Base-by-base conservation (phyloP, 139 green algal species). In the Auxenochlorella protothecoides region DNA sequence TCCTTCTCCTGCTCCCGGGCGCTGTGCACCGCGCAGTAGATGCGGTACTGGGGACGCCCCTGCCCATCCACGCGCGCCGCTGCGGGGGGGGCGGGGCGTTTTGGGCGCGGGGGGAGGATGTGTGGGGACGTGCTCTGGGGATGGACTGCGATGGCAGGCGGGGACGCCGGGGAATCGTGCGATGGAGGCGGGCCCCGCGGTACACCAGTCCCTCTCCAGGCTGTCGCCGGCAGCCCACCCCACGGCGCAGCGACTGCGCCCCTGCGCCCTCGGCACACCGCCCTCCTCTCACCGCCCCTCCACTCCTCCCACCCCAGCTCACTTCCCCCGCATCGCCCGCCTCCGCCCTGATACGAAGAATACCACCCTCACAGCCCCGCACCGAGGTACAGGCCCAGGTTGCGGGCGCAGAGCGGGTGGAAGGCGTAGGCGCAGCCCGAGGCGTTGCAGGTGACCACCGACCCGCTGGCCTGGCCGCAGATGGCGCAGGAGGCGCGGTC, bases 321-420 rank as follows among this genome's bases (percentile, higher is more conserved):
- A 61, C 9, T 5, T 3, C 9, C 8, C 52, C 7, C 55, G 14
- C n/a, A 62, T 5, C 68, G 68, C 55, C 27, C 12, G n/a, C 56
- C n/a, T 6, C 9, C 3, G 3, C 6, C 59, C 11, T 52, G 53
- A 4, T 5, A 10, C 59, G 2, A 63, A 57, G 65, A 69, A 14
- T 2, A 63, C 7, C 57, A 7, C 55, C 61, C 51, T 12, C 27
- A 44, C 27, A 44, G n/a, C 55, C 56, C 63, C 72, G 64, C 63
- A 72, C 78, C 68, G 5, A 94, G 73, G 82, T 94, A 91, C 66
- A 85, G 73, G 71, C 89, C 84, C 8, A 68, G 74, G 69, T 88
- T 86, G 53, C 92, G 84, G 10, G 75, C 88, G 75, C 92, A 97
- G 62, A 96, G 74, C 52, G 89, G 85, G 81, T 97, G 90, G 76